These are phyloP conservation scores for Neopestalotiopsis sp. DNA, from an alignment of 2,329 filamentous ascomycete species.

Conservation along the genomic window DNA sequence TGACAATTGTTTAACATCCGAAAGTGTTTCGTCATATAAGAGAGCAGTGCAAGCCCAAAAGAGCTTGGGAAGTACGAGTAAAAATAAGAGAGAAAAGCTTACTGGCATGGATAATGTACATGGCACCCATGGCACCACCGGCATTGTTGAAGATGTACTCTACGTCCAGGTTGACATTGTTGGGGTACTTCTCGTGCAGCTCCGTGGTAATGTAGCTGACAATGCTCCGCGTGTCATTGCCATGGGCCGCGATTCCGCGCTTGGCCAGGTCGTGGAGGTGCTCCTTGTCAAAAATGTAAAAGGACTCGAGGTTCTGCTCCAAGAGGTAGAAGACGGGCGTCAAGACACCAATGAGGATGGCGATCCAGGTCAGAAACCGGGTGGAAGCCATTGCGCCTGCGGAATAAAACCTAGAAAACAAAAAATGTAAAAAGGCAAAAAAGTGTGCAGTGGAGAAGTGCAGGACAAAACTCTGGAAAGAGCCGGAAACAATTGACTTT, in stretches of 20 bases:
- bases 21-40: conserved; percentile 16
- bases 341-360: conserved; percentile 41
- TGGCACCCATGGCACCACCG: conserved; percentile 88
- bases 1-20: conserved; percentile 13
- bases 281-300: conserved; percentile 78
- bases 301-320: conserved; percentile 63
- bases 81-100: conserved; percentile 38
- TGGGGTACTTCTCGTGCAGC: conserved; percentile 58
- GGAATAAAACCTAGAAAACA: not conserved
- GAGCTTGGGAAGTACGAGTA: not conserved
- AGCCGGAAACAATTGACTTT: conserved; percentile 3
- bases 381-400: conserved; percentile 12
- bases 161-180: conserved; percentile 71
- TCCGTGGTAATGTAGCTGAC: conserved; percentile 74
- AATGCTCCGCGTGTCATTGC: conserved; percentile 75
- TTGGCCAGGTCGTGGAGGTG: conserved; percentile 73
- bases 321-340: conserved; percentile 59
- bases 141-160: conserved; percentile 95
- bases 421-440: conserved; percentile 12
- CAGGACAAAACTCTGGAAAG: not conserved
- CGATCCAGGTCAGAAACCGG: conserved; percentile 19
- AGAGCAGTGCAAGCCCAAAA: not conserved
- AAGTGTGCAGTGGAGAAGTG: not conserved
- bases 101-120: conserved; percentile 91
- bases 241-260: conserved; percentile 70